Evolutionary conservation across 176 grass and related monocot genomes (phyloP), one percentile per base, ranked within the genome.

Genomic region (Areca catechu): DNA sequence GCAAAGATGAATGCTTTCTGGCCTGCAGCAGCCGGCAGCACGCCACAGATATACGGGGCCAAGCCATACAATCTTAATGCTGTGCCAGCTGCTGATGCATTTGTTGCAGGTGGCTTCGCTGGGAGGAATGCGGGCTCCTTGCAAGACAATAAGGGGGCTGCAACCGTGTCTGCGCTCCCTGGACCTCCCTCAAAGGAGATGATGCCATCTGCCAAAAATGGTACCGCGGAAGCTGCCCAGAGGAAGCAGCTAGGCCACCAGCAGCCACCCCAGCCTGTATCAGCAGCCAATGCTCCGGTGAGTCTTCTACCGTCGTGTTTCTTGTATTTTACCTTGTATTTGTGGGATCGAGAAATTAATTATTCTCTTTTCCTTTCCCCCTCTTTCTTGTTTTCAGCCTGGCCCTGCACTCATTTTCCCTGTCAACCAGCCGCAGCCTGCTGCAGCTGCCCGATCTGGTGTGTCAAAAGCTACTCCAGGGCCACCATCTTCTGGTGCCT

Each of bases 391-490:
- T 61, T 14, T 83, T 20, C 78, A 93, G 88, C 88, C 78, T 57
- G 76, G 60, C 20, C 88, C 84, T 57, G 73, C 94, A 43, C 89
- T 98, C 58, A 72, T 98, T 55, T 89, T 93, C 58, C 81, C 94
- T 20, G 62, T 98, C 59, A 92, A 91, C 55, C 94, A 87, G 53
- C 91, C 85, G 54, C 87, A 92, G 5, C 79, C 83, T 23, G 72
- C 82, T n/a, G 76, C 76, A 0, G 78, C 79, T 47, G 82, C 79
- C 48, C 75, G 83, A 81, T 70, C 59, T n/a, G 82, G 71, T 0
- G 75, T 74, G 58, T 47, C 71, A 66, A 90, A 85, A 73, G 73
- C 87, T 17, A 22, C 25, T 28, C 56, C 72, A 55, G 71, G 64
- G 18, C 51, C 75, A 62, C 70, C 75, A 19, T 59, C 70, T 3